phyloP scores from a whole-genome alignment of 1,284 basidiomycete genomes.

The Paramarasmius palmivorus region DNA sequence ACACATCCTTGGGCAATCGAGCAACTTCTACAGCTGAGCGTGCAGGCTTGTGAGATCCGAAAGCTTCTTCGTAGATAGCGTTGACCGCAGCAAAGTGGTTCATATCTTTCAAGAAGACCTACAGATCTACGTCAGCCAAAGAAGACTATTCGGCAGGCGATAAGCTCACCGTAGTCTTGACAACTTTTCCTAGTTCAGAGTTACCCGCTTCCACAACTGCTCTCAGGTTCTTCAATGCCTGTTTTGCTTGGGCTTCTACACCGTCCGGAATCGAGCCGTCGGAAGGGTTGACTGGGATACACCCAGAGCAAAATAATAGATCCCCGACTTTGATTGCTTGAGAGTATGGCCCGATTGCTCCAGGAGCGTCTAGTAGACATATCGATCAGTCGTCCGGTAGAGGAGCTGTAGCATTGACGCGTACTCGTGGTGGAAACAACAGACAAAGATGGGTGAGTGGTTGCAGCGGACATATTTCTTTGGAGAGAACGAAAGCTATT shows the following conservation, averaged over 20 bases:
- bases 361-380: constrained; percentile 67
- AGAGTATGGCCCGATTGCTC: constrained; percentile 89
- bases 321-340: constrained; percentile 88
- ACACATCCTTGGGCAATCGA: constrained; percentile 48
- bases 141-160: neutral
- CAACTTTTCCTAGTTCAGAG: constrained; percentile 73
- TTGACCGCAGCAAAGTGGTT: constrained; percentile 89
- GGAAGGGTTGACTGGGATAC: constrained; percentile 82
- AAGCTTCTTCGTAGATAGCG: constrained; percentile 74
- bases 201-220: constrained; percentile 84
- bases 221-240: constrained; percentile 86
- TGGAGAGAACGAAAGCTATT: neutral
- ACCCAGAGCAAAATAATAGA: constrained; percentile 88
- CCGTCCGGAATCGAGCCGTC: constrained; percentile 77
- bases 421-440: constrained; percentile 56
- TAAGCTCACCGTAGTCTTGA: constrained; percentile 78
- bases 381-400: neutral
- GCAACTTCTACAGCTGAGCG: constrained; percentile 86
- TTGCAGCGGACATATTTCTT: constrained; percentile 39
- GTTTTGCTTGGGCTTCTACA: constrained; percentile 82
- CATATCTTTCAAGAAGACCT: constrained; percentile 95
- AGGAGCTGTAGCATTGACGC: constrained; percentile 14
- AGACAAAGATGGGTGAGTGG: constrained; percentile 53
- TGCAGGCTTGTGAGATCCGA: constrained; percentile 91
- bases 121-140: neutral